Evolutionary conservation across 2,329 filamentous ascomycete genomes (phyloP).

Genomic region (Aspergillus melleus): DNA sequence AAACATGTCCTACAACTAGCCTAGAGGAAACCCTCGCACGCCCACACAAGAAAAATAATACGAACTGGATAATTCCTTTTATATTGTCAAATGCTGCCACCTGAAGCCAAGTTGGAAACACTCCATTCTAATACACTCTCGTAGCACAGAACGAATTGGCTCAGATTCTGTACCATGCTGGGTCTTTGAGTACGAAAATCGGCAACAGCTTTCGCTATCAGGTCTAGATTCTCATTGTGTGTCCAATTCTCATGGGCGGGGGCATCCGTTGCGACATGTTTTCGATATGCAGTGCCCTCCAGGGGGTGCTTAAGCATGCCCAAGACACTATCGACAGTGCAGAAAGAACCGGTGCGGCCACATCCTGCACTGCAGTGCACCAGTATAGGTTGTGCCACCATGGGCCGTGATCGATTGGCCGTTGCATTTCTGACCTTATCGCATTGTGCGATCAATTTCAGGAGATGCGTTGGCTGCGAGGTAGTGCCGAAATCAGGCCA

Average conservation of each 20-base stretch:
- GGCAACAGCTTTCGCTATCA: slow-evolving; percentile 84
- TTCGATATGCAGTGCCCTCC: slow-evolving; percentile 25
- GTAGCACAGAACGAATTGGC: slow-evolving; percentile 95
- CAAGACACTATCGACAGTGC: slow-evolving; percentile 91
- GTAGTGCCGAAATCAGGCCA: slow-evolving; percentile 98
- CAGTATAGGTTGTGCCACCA: slow-evolving; percentile 67
- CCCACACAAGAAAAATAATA: background rate
- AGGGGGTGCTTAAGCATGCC: slow-evolving; percentile 84
- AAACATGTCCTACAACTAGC: background rate
- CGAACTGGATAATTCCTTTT: no score
- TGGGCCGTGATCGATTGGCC: slow-evolving; percentile 16
- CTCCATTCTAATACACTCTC: slow-evolving; percentile 93
- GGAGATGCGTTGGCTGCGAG: slow-evolving; percentile 80
- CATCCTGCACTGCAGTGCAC: slow-evolving; percentile 97
- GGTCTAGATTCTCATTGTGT: slow-evolving; percentile 68
- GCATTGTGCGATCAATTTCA: slow-evolving; percentile 86
- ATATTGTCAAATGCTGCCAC: slow-evolving; percentile 2
- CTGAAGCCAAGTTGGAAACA: slow-evolving; percentile 32
- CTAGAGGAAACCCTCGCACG: no score
- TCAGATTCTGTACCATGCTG: slow-evolving; percentile 94
- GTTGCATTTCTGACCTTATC: slow-evolving; percentile 61
- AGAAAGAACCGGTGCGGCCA: slow-evolving; percentile 93
- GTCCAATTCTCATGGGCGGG: slow-evolving; percentile 59
- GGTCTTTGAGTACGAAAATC: slow-evolving; percentile 85
- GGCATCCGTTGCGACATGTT: slow-evolving; percentile 22